A percentile compares a stretch with the other conserved stretches of the same genome.
These are phyloP conservation scores for Candida awuae DNA, from an alignment of 805 yeast genomes.

Conservation along the genomic window DNA sequence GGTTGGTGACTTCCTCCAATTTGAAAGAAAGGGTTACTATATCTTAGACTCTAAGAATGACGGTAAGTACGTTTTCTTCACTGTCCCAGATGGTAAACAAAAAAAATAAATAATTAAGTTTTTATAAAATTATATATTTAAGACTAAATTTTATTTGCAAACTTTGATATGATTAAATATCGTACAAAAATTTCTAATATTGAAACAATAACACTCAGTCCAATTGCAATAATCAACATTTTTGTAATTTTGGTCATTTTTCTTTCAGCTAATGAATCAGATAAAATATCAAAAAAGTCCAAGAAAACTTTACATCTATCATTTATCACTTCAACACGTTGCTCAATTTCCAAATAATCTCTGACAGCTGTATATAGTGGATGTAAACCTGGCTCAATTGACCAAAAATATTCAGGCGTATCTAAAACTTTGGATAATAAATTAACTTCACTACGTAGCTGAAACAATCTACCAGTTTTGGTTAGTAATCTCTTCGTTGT, in stretches of 20 bases:
- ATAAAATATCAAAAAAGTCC: slow-evolving; percentile 87
- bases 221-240: slow-evolving; percentile 78
- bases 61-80: slow-evolving; percentile 70
- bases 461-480: slow-evolving; percentile 85
- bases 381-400: slow-evolving; percentile 87
- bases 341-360: slow-evolving; percentile 91
- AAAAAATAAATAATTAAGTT: slow-evolving; percentile 29
- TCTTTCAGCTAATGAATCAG: slow-evolving; percentile 88
- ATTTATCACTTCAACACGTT: slow-evolving; percentile 85
- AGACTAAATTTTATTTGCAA: neutral
- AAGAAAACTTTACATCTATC: slow-evolving; percentile 90
- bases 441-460: slow-evolving; percentile 87
- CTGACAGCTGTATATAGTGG: slow-evolving; percentile 85
- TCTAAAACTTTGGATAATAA: slow-evolving; percentile 84
- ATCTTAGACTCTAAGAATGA: slow-evolving; percentile 61
- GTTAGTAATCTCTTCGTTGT: slow-evolving; percentile 76
- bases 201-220: slow-evolving; percentile 70
- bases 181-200: slow-evolving; percentile 60
- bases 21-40: slow-evolving; percentile 95
- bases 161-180: slow-evolving; percentile 37
- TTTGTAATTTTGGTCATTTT: slow-evolving; percentile 88
- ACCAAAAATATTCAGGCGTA: slow-evolving; percentile 96
- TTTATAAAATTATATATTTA: neutral
- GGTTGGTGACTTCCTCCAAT: slow-evolving; percentile 84
- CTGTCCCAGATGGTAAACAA: slow-evolving; percentile 94